Evolutionary conservation across 768 basidiomycete genomes (phyloP).

Genomic region (Kwoniella botswanensis): DNA sequence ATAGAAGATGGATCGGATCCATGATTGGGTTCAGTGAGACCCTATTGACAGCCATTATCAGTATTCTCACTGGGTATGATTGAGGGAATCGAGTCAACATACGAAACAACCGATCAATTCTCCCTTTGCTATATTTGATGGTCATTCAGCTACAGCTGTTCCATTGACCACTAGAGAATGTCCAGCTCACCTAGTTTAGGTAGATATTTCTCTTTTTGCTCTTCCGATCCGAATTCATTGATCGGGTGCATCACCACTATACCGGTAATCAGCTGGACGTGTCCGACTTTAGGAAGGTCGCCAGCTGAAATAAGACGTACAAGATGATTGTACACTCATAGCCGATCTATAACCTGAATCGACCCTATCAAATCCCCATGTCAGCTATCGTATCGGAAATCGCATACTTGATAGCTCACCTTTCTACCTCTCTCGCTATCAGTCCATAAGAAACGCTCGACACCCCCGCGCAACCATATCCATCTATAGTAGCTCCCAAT

Average conservation of each 20-base stretch:
- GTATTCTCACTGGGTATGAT: neutral
- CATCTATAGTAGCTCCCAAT: slow-evolving; percentile 87
- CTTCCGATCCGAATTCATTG: slow-evolving; percentile 75
- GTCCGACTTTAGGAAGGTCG: too few species aligned
- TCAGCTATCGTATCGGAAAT: neutral
- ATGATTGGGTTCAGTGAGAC: slow-evolving; percentile 93
- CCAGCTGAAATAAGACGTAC: slow-evolving; percentile 31
- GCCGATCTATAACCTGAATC: slow-evolving; percentile 97
- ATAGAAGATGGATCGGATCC: slow-evolving; percentile 98
- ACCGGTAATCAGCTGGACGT: slow-evolving; percentile 19
- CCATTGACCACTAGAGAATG: neutral
- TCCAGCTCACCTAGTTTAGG: slow-evolving; percentile 71
- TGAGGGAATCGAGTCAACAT: slow-evolving; percentile 53
- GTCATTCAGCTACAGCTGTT: neutral
- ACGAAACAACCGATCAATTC: slow-evolving; percentile 93
- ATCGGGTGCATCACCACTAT: slow-evolving; percentile 85
- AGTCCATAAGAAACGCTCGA: slow-evolving; percentile 92
- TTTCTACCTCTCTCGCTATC: slow-evolving; percentile 89
- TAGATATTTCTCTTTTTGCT: slow-evolving; percentile 88
- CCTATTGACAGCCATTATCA: slow-evolving; percentile 62
- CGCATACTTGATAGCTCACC: slow-evolving; percentile 60
- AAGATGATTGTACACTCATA: slow-evolving; percentile 89
- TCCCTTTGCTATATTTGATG: slow-evolving; percentile 68
- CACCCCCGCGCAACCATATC: slow-evolving; percentile 91
- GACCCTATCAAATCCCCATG: slow-evolving; percentile 63